Percentiles rank a stretch among this genome's conserved stretches.
Conservation (phyloP, 192 early-diverging fungal species). For the Podochytrium sp. region DNA sequence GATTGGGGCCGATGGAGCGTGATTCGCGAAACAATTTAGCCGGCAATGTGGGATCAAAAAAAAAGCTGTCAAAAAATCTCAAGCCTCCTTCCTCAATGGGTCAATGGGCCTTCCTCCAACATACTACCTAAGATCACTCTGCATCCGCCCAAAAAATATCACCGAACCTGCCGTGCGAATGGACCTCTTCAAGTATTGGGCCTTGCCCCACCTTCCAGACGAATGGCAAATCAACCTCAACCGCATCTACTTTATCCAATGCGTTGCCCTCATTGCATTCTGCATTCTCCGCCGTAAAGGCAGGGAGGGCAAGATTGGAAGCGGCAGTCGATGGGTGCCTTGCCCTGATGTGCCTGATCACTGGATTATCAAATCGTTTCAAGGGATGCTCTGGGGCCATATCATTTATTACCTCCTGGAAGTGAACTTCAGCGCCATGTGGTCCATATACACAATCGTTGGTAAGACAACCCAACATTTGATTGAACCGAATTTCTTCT, state of each 20-base stretch:
- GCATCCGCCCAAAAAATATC: no score
- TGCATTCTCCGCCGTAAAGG: background rate
- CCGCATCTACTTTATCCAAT: slow-evolving; percentile 8
- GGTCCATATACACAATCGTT: slow-evolving; percentile 1
- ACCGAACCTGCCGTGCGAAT: no score
- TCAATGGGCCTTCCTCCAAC: background rate
- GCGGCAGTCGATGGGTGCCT: slow-evolving; percentile 13
- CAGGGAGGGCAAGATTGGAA: background rate
- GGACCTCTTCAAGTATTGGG: background rate
- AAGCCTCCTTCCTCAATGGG: background rate
- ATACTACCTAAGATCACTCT: background rate
- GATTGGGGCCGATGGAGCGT: no score
- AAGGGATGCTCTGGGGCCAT: slow-evolving; percentile 11
- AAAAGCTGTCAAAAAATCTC: no score
- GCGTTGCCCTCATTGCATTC: background rate
- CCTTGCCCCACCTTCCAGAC: background rate
- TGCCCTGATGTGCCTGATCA: background rate
- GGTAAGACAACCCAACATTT: background rate
- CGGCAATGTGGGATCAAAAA: no score
- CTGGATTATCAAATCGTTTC: slow-evolving; percentile 23
- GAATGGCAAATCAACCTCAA: background rate
- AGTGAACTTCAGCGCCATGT: slow-evolving; percentile 7
- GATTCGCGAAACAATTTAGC: no score
- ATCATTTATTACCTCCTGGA: slow-evolving; percentile 20
- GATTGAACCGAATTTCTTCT: background rate